Base-by-base conservation (phyloP, 345 rosid species). In the Streptanthus diversifolius region DNA sequence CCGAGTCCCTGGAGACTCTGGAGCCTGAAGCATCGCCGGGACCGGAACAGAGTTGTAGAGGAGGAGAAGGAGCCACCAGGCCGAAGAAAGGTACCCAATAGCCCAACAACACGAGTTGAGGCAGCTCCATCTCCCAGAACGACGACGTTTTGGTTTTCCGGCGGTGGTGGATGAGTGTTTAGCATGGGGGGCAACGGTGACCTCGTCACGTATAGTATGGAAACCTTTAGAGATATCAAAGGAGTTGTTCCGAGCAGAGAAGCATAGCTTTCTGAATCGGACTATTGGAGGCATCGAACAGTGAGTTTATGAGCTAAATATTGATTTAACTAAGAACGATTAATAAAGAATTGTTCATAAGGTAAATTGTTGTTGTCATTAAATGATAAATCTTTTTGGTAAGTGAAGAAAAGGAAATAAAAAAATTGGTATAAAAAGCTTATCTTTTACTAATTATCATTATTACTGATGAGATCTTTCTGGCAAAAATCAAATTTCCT, bases 41-140 rank as follows among this genome's bases (percentile, higher is more conserved):
- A 80, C 80, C 3, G 88, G 87, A 41, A 87, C 70, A 24, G 80
- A 81, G 66, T 83, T 73, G 80, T 76, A 85, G 32, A 86, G 51
- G 40, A 87, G 82, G 63, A 88, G 41, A 5, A 88, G 79, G 8
- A 87, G 76, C 91, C 92, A 85, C 92, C 91, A 88, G 24, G 79
- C 57, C 7, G 84, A 78, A 78, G 88, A 91, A 32, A 85, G 7
- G 68, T 69, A 87, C 5, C 97, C 95, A 53, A 87, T 81, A 8
- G 68, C 30, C 91, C 91, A 85, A 43, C 84, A 91, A 63, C 95
- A 86, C 5, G 70, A 68, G 27, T 87, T 87, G 8, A 87, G 7
- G 21, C 86, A 82, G 61, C 85, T 80, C 84, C 92, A 82, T 80
- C 77, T 80, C 68, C 35, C 69, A 0, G 37, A 17, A 63, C 77